Evolutionary conservation across 495 filamentous ascomycete genomes (phyloP), one percentile per base, ranked within the genome.

Genomic region (Gamarada debralockiae): DNA sequence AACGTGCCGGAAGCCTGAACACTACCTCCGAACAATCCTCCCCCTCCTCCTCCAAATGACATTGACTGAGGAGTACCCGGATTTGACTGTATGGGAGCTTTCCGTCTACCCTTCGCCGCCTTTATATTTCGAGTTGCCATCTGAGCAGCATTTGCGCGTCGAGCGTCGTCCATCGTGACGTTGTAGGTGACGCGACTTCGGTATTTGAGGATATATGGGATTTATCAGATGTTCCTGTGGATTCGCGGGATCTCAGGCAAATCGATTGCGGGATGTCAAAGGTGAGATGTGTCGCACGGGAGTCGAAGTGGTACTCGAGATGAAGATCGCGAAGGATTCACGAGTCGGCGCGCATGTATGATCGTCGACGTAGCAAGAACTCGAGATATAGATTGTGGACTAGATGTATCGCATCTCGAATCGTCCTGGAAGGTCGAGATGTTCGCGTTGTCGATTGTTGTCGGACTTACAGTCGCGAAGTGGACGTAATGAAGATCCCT

Each of bases 81-180:
- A 2, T 24, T 52, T 17, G 31, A n/a, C 18, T 15, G 17, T 38
- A 45, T 15, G 37, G 51, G 6, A 21, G 21, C 29, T 20, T 22
- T 40, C 9, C 23, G 31, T 24, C 25, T 21, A 22, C 37, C 14
- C 21, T 25, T 34, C 29, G 15, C 22, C 5, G 21, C 50, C 34
- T 56, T 63, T 36, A 63, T 58, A n/a, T 52, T 63, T 52, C 61
- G 53, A 1, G 46, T 42, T 14, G 61, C 61, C 7, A 63, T 42
- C 34, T 63, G 61, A 12, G 61, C 57, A 29, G 61, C 61, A 43
- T 51, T 63, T 17, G 57, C 60, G 39, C 57, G 56, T 42, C 22
- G 56, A 24, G 52, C 41, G 36, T 34, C 44, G 8, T 59, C 60
- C 60, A 63, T 59, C 3, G 2, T 36, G 15, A 33, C 37, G 12